A percentile compares a stretch with the other conserved stretches of the same genome.
phyloP scores from a whole-genome alignment of 2,329 filamentous ascomycete species.

The Botrytis squamosa region DNA sequence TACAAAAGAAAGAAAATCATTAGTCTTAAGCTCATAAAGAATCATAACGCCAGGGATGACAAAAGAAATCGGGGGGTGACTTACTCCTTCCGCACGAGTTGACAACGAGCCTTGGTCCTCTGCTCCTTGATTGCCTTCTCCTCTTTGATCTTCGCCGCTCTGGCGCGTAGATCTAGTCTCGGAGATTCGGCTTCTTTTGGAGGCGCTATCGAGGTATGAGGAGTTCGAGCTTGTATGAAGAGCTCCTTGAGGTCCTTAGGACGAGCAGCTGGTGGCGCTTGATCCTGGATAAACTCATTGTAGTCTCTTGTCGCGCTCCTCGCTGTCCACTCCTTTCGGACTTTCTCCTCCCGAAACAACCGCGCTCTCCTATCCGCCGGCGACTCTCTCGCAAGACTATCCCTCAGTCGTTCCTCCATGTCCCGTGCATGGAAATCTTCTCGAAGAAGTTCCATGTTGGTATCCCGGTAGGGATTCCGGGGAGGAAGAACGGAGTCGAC shows the following conservation, averaged over 20 bases:
- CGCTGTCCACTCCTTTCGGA: neutral
- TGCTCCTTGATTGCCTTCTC: neutral
- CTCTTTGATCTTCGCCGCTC: neutral
- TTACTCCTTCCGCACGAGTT: neutral
- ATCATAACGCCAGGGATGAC: neutral
- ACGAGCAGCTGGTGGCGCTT: neutral
- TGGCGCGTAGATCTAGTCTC: neutral
- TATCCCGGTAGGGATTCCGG: neutral
- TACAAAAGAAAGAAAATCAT: neutral
- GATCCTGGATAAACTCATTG: neutral
- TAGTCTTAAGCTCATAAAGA: neutral
- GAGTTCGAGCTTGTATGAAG: neutral
- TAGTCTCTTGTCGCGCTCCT: rapidly evolving
- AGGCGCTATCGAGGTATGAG: rapidly evolving
- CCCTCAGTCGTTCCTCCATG: neutral
- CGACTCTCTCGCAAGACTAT: neutral
- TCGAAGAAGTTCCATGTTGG: neutral
- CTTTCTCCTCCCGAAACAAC: neutral
- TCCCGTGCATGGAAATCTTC: neutral
- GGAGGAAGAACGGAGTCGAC: neutral
- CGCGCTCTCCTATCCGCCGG: neutral
- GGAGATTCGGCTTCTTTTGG: rapidly evolving
- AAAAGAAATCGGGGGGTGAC: neutral
- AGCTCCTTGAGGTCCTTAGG: neutral
- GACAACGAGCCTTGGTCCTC: neutral